Conservation (phyloP, 495 filamentous ascomycete genomes). For the Tuber aestivum region DNA sequence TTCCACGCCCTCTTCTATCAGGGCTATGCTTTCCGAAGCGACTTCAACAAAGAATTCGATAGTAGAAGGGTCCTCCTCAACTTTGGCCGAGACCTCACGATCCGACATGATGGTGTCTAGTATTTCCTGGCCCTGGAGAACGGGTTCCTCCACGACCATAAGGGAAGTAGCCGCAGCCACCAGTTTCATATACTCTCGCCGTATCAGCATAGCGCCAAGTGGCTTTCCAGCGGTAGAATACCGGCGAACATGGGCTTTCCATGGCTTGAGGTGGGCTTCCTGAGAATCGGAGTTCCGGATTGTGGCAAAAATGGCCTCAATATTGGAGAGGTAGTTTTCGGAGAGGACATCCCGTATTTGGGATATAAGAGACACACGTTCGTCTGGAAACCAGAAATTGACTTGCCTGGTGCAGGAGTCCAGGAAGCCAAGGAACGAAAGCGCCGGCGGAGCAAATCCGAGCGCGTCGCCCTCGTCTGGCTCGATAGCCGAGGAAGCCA, state of each 20-base stretch:
- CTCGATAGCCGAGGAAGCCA: slow-evolving; percentile 46
- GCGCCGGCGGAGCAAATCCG: slow-evolving; percentile 63
- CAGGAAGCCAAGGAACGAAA: slow-evolving; percentile 82
- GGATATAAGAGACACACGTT: slow-evolving; percentile 52
- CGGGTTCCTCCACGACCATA: slow-evolving; percentile 57
- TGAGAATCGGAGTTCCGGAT: slow-evolving; percentile 57
- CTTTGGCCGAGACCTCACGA: slow-evolving; percentile 38
- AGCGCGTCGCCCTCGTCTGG: slow-evolving; percentile 56
- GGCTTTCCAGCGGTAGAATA: slow-evolving; percentile 75
- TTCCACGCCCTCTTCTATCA: slow-evolving; percentile 83
- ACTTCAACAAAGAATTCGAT: slow-evolving; percentile 68
- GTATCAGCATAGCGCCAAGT: slow-evolving; percentile 84
- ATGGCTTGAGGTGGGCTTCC: slow-evolving; percentile 57
- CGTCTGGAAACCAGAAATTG: slow-evolving; percentile 59
- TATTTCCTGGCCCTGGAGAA: slow-evolving; percentile 57
- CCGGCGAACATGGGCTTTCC: slow-evolving; percentile 74
- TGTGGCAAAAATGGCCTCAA: slow-evolving; percentile 81
- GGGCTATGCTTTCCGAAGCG: slow-evolving; percentile 70
- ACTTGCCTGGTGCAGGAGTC: slow-evolving; percentile 69
- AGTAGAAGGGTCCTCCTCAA: slow-evolving; percentile 50
- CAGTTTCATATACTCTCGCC: slow-evolving; percentile 77
- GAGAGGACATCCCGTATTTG: slow-evolving; percentile 66
- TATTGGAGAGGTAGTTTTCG: slow-evolving; percentile 70
- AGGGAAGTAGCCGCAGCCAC: slow-evolving; percentile 70
- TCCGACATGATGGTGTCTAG: slow-evolving; percentile 66